Conservation (phyloP, 345 rosid genomes). For the Diplotaxis tenuifolia region DNA sequence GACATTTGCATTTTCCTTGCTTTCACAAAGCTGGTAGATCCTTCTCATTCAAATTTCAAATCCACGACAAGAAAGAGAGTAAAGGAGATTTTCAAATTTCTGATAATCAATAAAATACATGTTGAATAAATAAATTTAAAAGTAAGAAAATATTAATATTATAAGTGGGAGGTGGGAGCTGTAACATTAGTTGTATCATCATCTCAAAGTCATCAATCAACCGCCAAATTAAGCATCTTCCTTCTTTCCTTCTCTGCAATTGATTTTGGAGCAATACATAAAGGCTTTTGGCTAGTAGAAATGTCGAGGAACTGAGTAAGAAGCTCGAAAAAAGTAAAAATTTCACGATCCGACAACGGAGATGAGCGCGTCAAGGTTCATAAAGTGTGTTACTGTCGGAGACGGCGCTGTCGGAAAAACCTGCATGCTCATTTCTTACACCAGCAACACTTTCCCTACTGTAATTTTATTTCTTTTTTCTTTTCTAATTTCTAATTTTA, state of each 20-base stretch:
- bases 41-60: conserved; percentile 18
- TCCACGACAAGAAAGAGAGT: conserved; percentile 3
- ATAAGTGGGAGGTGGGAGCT: conserved; percentile 27
- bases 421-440: conserved; percentile 83
- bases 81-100: not conserved
- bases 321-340: too few species aligned
- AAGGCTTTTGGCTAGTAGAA: too few species aligned
- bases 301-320: too few species aligned
- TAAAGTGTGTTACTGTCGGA: conserved; percentile 91
- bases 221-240: not conserved
- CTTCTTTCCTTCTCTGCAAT: not conserved
- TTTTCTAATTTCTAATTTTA: not conserved
- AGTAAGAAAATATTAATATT: conserved; percentile 12
- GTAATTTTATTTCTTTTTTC: conserved; percentile 19
- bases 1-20: not conserved
- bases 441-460: conserved; percentile 85
- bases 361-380: conserved; percentile 59
- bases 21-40: not conserved
- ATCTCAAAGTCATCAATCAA: not conserved
- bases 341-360: too few species aligned
- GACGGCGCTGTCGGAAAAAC: conserved; percentile 97
- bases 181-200: conserved; percentile 24
- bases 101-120: conserved; percentile 1
- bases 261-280: too few species aligned
- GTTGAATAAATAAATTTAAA: conserved; percentile 7